Evolutionary conservation across 2,329 filamentous ascomycete genomes (phyloP).

Genomic region (Pseudogymnoascus sp.): DNA sequence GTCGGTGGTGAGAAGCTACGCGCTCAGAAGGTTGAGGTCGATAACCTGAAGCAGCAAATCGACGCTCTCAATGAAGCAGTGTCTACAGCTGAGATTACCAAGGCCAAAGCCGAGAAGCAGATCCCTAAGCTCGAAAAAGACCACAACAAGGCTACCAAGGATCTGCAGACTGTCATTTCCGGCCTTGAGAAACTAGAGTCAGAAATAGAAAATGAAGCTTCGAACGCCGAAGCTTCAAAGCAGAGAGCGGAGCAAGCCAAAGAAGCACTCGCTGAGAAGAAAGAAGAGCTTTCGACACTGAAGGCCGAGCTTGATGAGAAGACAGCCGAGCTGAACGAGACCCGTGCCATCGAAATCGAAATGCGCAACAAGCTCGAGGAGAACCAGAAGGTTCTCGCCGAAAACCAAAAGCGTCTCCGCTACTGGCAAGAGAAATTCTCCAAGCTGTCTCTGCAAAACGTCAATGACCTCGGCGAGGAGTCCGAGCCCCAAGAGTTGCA

Average conservation of each 20-base stretch:
- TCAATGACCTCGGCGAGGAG: slow-evolving; percentile 61
- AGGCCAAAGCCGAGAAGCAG: slow-evolving; percentile 90
- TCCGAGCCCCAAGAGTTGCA: slow-evolving; percentile 54
- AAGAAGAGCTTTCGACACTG: slow-evolving; percentile 66
- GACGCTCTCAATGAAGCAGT: slow-evolving; percentile 70
- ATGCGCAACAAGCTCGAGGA: slow-evolving; percentile 98
- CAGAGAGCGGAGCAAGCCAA: slow-evolving; percentile 74
- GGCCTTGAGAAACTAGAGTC: slow-evolving; percentile 73
- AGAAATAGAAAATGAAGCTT: slow-evolving; percentile 70
- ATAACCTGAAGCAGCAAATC: slow-evolving; percentile 80
- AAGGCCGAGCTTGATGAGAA: slow-evolving; percentile 86
- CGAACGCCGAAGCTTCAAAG: slow-evolving; percentile 64
- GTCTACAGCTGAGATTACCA: slow-evolving; percentile 77
- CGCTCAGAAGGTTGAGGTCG: slow-evolving; percentile 82
- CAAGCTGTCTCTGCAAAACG: slow-evolving; percentile 76
- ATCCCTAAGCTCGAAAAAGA: slow-evolving; percentile 81
- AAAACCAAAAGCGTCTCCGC: slow-evolving; percentile 74
- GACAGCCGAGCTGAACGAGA: slow-evolving; percentile 77
- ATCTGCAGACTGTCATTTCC: slow-evolving; percentile 60
- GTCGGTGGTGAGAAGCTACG: slow-evolving; percentile 90
- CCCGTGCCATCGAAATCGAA: slow-evolving; percentile 84
- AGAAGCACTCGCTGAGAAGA: slow-evolving; percentile 68
- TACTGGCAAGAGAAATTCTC: slow-evolving; percentile 88
- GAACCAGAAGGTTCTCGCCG: slow-evolving; percentile 77
- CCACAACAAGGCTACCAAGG: slow-evolving; percentile 66